Conservation (phyloP, 805 yeast genomes). For the Pichia membranifaciens region DNA sequence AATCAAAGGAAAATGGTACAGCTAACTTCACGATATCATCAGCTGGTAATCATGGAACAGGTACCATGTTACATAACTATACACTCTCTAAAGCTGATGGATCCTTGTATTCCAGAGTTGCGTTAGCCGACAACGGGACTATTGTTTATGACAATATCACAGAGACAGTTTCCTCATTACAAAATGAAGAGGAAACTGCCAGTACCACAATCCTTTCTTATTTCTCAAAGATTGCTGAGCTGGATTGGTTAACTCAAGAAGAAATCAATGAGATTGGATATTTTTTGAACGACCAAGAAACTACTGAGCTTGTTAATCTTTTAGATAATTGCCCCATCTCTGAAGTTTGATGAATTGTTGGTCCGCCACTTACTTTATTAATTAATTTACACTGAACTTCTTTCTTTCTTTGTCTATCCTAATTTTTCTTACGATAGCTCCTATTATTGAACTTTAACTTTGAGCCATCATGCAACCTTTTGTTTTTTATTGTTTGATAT, state of each 20-base stretch:
- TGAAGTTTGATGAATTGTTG: too few species aligned
- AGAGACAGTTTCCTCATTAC: background rate
- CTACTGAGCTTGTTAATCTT: background rate
- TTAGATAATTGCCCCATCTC: background rate
- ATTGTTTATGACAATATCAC: constrained; percentile 26
- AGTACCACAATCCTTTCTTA: background rate
- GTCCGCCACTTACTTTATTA: too few species aligned
- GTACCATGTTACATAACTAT: constrained; percentile 32
- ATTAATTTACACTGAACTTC: too few species aligned
- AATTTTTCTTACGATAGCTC: too few species aligned
- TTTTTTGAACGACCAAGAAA: constrained; percentile 3
- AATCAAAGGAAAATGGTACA: constrained; percentile 39
- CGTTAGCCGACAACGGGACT: constrained; percentile 28
- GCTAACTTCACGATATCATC: constrained; percentile 39
- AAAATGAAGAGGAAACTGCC: background rate
- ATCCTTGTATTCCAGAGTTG: constrained; percentile 26
- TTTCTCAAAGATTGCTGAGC: background rate
- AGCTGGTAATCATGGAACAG: constrained; percentile 43
- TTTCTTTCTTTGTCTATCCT: too few species aligned
- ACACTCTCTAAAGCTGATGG: constrained; percentile 22
- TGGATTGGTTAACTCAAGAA: constrained; percentile 3
- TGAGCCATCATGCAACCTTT: too few species aligned
- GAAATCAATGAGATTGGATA: constrained; percentile 2
- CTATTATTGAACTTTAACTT: too few species aligned
- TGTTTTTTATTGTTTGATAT: too few species aligned